Evolutionary conservation across 108 stramenopile species (phyloP), one percentile per base, ranked within the genome.

Genomic region (Tribonema minus): DNA sequence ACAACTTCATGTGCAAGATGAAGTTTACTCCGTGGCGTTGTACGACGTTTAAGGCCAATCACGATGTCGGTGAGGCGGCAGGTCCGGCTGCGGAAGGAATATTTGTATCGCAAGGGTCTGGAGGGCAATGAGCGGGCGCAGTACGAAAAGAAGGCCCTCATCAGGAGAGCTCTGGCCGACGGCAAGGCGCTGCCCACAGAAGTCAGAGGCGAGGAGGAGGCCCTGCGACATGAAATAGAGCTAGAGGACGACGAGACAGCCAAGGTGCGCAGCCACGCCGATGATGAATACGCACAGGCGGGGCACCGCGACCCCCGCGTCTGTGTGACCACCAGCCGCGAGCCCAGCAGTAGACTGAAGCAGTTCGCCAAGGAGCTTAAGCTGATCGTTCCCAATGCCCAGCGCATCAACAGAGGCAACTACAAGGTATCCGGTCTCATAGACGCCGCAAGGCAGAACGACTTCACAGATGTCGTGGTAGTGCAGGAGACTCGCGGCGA

Each of bases 361-460:
- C 94, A 95, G 82, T 99, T 99, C 88, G 88, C 93, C 38, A 99
- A 99, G 88, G 98, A 99, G 91, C 76, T 99, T 64, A 93, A 93
- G 73, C 84, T 97, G 6, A 71, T 96, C 23, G 71, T 99, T 59
- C 98, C 98, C 29, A 99, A 97, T 83, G 89, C 94, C 3, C 91
- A 92, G 37, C 75, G 95, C 0, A 89, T 98, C 70, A 99, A 99
- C 87, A 85, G 98, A 0, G 98, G 98, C 40, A 95, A 90, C 76
- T 88, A 91, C 84, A 92, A 92, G 35, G 92, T 96, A 30, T 89
- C 88, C 58, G 26, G 7, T 63, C 61, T 63, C 20, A 92, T 98
- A 37, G 91, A 93, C 61, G 88, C 92, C 7, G 94, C 93, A 68
- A 87, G 90, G 61, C 77, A 87, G 61, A 86, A 90, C 29, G 96